These are phyloP conservation scores for Rhizopus sp. DNA, from an alignment of 371 early-diverging fungal species.

Conservation along the genomic window DNA sequence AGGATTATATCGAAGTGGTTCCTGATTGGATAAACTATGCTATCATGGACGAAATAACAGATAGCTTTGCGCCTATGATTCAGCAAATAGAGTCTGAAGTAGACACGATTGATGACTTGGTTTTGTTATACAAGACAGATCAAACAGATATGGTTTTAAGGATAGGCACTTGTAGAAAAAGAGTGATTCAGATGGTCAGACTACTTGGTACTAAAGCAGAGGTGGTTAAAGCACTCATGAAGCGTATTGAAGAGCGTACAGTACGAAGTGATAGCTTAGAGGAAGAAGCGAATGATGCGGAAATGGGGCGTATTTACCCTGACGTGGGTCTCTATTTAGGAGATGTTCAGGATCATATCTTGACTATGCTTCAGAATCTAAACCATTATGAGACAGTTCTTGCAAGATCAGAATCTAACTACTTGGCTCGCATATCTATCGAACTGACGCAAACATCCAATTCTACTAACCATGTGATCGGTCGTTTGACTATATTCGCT, in stretches of 20 bases:
- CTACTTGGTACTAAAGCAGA: slow-evolving; percentile 80
- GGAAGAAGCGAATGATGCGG: slow-evolving; percentile 11
- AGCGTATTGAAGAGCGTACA: slow-evolving; percentile 53
- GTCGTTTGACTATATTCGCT: slow-evolving; percentile 88
- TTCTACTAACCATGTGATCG: slow-evolving; percentile 85
- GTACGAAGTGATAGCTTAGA: slow-evolving; percentile 13
- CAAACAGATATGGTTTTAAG: slow-evolving; percentile 82
- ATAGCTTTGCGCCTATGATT: slow-evolving; percentile 79
- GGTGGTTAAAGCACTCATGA: slow-evolving; percentile 70
- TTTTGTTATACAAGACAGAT: slow-evolving; percentile 64
- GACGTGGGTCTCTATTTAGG: slow-evolving; percentile 73
- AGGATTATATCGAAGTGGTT: slow-evolving; percentile 57
- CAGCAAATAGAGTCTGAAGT: slow-evolving; percentile 81
- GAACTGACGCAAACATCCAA: slow-evolving; percentile 92
- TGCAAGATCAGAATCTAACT: slow-evolving; percentile 89
- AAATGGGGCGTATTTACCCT: slow-evolving; percentile 39
- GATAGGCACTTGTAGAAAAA: slow-evolving; percentile 81
- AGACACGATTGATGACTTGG: slow-evolving; percentile 86
- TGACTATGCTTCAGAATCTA: slow-evolving; percentile 91
- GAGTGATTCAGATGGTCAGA: slow-evolving; percentile 76
- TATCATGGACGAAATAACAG: slow-evolving; percentile 83
- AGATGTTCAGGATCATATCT: slow-evolving; percentile 93
- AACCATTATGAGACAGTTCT: slow-evolving; percentile 89
- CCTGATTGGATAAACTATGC: slow-evolving; percentile 89
- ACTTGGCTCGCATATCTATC: slow-evolving; percentile 93